Base-by-base conservation (phyloP, 2,329 filamentous ascomycete genomes). In the Claviceps monticola region DNA sequence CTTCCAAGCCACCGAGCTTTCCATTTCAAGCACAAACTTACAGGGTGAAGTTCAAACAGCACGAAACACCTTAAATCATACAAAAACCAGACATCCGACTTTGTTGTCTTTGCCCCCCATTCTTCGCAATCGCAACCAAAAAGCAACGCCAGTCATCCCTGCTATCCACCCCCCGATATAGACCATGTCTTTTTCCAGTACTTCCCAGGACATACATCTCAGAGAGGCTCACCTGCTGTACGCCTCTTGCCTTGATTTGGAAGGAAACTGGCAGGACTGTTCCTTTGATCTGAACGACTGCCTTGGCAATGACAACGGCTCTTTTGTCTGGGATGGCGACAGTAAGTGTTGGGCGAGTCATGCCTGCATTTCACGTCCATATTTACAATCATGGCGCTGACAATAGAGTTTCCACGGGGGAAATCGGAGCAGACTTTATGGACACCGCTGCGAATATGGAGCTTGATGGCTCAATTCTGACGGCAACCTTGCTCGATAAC, bases 281-380 rank as follows among this genome's bases (percentile, higher is more conserved):
- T 42, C 38, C 6, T 46, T 55, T 36, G 49, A 57, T 19, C 43
- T 57, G 11, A 21, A 57, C 19, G 2, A 43, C 1, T 57, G 50
- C n/a, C 52, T 57, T 11, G 54, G 56, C 23, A 57, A 57, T 16
- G 34, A 45, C 5, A 53, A 57, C 37, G 56, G 56, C 3, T 56
- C 49, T 46, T 57, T 57, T 37, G 38, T 42, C 17, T 57, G 54
- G 56, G 53, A 49, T n/a, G 54, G 54, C 8, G 56, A 42, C 4
- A 52, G 56, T 57, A 46, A 42, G 56, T 56, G 17, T 37, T 13
- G 3, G 8, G 6, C 2, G 23, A 6, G 43, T 3, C 1, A 2
- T 43, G 8, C 21, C 13, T 43, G 19, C 21, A 1, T 43, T 43
- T 43, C 29, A 29, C 29, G 2, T 29, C 29, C 9, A 29, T 23